A percentile compares a stretch with the other conserved stretches of the same genome.
Conservation (phyloP, 768 basidiomycete genomes). For the Mycena rebaudengoi region DNA sequence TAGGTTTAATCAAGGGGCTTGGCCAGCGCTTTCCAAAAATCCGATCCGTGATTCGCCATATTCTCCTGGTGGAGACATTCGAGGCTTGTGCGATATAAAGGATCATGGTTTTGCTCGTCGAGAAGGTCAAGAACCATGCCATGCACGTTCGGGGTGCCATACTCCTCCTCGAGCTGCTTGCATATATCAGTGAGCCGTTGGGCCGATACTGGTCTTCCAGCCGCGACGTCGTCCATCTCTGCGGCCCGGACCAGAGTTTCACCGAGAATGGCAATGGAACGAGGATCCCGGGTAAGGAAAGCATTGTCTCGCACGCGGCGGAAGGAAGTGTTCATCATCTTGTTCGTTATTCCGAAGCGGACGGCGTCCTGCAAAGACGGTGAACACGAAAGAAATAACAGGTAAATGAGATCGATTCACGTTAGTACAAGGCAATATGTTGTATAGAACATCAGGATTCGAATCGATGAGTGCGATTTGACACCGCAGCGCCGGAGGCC, state of each 20-base stretch:
- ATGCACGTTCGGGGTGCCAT: not conserved
- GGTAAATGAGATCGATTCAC: not conserved
- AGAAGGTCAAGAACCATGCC: not conserved
- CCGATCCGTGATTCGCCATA: constrained; percentile 8
- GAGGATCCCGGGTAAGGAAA: constrained; percentile 10
- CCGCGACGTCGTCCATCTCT: not conserved
- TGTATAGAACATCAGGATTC: constrained; percentile 9
- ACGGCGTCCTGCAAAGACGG: not conserved
- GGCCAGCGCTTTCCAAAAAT: constrained; percentile 13
- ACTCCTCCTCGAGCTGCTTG: constrained; percentile 9
- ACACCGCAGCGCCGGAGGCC: constrained; percentile 8
- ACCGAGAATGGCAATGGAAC: constrained; percentile 1
- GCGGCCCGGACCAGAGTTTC: constrained; percentile 1
- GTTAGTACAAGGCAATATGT: not conserved
- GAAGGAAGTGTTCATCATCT: constrained; percentile 15
- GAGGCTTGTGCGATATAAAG: not conserved
- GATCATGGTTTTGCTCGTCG: not conserved
- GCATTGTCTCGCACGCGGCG: constrained; percentile 16
- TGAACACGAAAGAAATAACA: not conserved
- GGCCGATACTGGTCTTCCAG: too few species aligned
- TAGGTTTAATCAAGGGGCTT: constrained; percentile 7
- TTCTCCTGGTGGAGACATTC: constrained; percentile 10
- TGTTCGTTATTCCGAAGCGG: constrained; percentile 6
- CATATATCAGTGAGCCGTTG: not conserved
- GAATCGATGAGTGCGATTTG: constrained; percentile 13